Evolutionary conservation across 1,284 basidiomycete species (phyloP).

Genomic region (Xerocomus amazonicus): DNA sequence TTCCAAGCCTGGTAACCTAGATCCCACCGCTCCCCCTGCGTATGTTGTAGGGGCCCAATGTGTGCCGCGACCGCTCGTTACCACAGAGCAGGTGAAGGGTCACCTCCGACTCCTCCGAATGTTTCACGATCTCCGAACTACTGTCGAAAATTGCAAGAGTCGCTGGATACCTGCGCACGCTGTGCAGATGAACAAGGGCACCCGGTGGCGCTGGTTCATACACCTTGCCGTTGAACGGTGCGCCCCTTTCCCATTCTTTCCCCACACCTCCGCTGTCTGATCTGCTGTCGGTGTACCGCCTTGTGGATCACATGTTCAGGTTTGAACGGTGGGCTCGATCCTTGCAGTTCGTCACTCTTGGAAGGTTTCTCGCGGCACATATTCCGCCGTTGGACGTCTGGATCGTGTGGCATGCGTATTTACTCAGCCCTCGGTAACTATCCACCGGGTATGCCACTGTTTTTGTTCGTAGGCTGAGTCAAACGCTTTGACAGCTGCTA

Average conservation of each 20-base stretch:
- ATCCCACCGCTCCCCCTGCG: background rate
- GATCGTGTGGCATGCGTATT: conserved; percentile 48
- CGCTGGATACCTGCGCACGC: conserved; percentile 25
- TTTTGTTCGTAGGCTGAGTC: conserved; percentile 1
- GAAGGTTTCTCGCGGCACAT: conserved; percentile 28
- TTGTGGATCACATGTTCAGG: conserved; percentile 3
- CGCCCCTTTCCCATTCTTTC: background rate
- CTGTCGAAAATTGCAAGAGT: conserved; percentile 29
- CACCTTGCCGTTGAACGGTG: conserved; percentile 32
- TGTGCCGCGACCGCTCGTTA: conserved; percentile 21
- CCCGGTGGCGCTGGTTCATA: conserved; percentile 32
- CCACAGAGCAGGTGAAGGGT: conserved; percentile 23
- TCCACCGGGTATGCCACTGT: background rate
- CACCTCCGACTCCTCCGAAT: conserved; percentile 30
- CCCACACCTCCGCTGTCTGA: background rate
- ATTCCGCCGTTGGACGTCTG: conserved; percentile 44
- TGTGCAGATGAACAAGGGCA: conserved; percentile 22
- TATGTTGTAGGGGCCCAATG: conserved; percentile 21
- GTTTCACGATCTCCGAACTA: conserved; percentile 26
- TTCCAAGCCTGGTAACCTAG: background rate
- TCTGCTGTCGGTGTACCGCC: background rate
- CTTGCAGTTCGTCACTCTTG: conserved; percentile 21
- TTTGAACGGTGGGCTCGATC: conserved; percentile 36
- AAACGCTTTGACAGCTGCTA: conserved; percentile 33
- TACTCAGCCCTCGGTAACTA: conserved; percentile 38